Conservation (phyloP, 768 basidiomycete species). For the Asterophora lycoperdoides region DNA sequence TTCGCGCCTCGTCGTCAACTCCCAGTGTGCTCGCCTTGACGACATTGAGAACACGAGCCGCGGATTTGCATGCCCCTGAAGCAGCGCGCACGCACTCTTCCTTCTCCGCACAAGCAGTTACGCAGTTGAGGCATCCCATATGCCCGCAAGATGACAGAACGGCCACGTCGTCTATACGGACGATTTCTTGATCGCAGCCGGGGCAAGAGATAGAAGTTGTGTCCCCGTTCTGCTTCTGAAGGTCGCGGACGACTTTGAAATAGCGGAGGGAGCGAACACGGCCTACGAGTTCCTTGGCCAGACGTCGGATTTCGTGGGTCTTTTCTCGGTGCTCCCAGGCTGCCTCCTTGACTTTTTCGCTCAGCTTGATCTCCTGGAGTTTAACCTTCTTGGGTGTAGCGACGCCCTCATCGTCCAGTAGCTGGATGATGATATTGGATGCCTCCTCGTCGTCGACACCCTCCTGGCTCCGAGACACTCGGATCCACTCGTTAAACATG, state of each 20-base stretch:
- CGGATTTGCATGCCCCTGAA: conserved; percentile 69
- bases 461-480: conserved; percentile 55
- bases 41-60: conserved; percentile 77
- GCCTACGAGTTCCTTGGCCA: conserved; percentile 86
- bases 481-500: conserved; percentile 75
- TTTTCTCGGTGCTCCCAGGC: conserved; percentile 84
- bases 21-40: conserved; percentile 78
- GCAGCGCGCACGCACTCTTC: conserved; percentile 80
- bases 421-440: conserved; percentile 49
- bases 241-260: conserved; percentile 86
- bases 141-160: conserved; percentile 93
- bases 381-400: conserved; percentile 44
- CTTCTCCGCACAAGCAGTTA: conserved; percentile 63
- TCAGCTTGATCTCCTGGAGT: conserved; percentile 52
- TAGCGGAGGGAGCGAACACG: conserved; percentile 88
- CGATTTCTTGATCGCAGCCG: conserved; percentile 47
- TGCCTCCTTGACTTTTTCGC: conserved; percentile 53
- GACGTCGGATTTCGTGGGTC: conserved; percentile 77
- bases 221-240: conserved; percentile 69
- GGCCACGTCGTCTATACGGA: conserved; percentile 67
- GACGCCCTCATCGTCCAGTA: conserved; percentile 61
- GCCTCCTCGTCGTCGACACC: conserved; percentile 81
- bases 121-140: conserved; percentile 74
- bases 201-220: conserved; percentile 62
- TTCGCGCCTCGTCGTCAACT: conserved; percentile 70